These are phyloP conservation scores for Syzygium syzygioides DNA, from an alignment of 441 rosid genomes.

Conservation along the genomic window DNA sequence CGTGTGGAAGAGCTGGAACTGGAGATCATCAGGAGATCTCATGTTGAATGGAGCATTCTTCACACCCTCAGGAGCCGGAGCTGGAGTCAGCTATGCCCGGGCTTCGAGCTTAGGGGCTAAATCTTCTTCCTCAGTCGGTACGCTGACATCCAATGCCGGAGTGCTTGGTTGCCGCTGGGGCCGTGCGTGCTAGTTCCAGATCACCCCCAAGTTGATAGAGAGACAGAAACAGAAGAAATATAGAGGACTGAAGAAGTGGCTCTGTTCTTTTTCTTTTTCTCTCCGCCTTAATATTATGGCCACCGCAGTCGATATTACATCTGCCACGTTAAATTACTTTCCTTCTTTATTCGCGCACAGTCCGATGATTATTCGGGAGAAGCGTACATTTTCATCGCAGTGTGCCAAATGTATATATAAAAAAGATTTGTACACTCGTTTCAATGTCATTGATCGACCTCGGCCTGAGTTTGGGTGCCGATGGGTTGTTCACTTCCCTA, in stretches of 20 bases:
- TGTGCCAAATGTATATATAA: background rate
- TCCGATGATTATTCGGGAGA: background rate
- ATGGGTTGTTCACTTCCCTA: background rate
- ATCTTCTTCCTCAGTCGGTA: slow-evolving; percentile 46
- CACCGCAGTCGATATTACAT: background rate
- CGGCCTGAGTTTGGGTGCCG: background rate
- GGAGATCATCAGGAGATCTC: slow-evolving; percentile 39
- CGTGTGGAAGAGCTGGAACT: slow-evolving; percentile 28
- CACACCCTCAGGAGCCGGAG: slow-evolving; percentile 41
- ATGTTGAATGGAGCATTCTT: slow-evolving; percentile 59
- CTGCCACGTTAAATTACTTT: background rate
- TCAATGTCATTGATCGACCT: background rate
- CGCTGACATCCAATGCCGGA: slow-evolving; percentile 45
- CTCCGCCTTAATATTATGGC: background rate
- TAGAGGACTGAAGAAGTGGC: background rate
- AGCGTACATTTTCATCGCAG: background rate
- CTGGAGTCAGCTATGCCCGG: slow-evolving; percentile 43
- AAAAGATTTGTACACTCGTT: background rate
- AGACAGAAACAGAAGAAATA: background rate
- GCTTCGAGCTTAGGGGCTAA: slow-evolving; percentile 69
- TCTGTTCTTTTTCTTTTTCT: background rate
- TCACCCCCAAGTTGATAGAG: background rate
- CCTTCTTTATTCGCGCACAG: background rate
- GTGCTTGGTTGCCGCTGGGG: slow-evolving; percentile 46
- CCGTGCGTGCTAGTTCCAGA: slow-evolving; percentile 24